Conservation (phyloP, 805 yeast genomes). For the Suhomyces kilbournensis region DNA sequence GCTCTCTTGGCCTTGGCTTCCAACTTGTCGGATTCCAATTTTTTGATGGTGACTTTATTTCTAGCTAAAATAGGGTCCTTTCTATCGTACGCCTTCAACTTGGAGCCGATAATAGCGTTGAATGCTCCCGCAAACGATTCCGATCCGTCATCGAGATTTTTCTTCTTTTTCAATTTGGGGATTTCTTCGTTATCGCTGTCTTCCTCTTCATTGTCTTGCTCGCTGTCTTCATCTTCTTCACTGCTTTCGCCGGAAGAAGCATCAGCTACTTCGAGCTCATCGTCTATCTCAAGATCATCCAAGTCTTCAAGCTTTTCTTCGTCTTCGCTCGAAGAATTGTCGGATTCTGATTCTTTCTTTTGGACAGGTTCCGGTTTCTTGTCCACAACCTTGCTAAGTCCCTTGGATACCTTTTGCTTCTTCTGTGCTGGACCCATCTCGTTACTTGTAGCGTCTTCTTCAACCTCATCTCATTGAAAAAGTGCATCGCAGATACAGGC, state of each 20-base stretch:
- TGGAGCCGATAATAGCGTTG: conserved; percentile 77
- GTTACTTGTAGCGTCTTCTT: not conserved
- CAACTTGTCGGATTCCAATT: conserved; percentile 74
- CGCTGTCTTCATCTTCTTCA: conserved; percentile 6
- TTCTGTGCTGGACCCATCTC: conserved; percentile 19
- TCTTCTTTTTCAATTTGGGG: conserved; percentile 54
- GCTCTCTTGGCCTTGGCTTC: conserved; percentile 80
- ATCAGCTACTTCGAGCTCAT: conserved; percentile 12
- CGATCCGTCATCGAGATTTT: conserved; percentile 65
- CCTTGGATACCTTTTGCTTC: conserved; percentile 19
- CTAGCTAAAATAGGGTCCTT: conserved; percentile 89
- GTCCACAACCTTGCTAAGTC: conserved; percentile 12
- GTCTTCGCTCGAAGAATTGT: not conserved
- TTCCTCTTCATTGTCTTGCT: conserved; percentile 7
- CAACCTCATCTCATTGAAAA: not conserved
- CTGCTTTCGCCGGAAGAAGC: not conserved
- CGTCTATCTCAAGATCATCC: conserved; percentile 13
- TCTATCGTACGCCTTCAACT: conserved; percentile 83
- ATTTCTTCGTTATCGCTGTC: conserved; percentile 16
- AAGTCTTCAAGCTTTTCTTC: conserved; percentile 13
- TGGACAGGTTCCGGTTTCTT: not conserved
- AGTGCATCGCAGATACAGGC: not conserved
- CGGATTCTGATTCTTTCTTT: not conserved
- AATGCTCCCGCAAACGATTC: conserved; percentile 79
- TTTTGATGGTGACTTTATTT: conserved; percentile 64